Conservation (phyloP, 2,329 filamentous ascomycete genomes). For the Fusarium caatingaense region DNA sequence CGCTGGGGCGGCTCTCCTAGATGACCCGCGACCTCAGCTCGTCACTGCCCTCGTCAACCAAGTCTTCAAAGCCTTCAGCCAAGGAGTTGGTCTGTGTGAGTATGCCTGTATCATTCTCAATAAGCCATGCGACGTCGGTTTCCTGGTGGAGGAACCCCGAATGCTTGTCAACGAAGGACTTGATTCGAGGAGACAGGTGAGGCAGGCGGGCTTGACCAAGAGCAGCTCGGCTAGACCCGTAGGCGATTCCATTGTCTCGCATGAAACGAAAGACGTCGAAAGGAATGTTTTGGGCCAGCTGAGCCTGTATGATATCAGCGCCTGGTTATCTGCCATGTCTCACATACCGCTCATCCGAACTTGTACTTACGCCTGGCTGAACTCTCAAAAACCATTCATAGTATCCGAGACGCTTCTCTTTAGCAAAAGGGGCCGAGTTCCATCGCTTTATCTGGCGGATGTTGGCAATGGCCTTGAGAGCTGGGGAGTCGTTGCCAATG, state of each 20-base stretch:
- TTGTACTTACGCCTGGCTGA: conserved; percentile 65
- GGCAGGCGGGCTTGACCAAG: conserved; percentile 58
- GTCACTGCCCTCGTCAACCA: conserved; percentile 21
- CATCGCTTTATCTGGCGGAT: conserved; percentile 82
- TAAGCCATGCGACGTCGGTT: conserved; percentile 61
- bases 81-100: not conserved
- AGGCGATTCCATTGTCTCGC: conserved; percentile 84
- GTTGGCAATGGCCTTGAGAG: conserved; percentile 11
- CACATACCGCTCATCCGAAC: not conserved
- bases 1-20: conserved; percentile 40
- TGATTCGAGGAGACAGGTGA: conserved; percentile 59
- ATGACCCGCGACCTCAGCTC: conserved; percentile 30
- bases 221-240: conserved; percentile 70
- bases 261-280: conserved; percentile 91
- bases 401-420: conserved; percentile 74
- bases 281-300: conserved; percentile 71
- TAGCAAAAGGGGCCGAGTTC: conserved; percentile 86
- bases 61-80: conserved; percentile 11
- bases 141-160: conserved; percentile 59
- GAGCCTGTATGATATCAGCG: conserved; percentile 54
- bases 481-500: conserved; percentile 1
- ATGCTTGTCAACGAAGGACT: conserved; percentile 59
- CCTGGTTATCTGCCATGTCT: not conserved
- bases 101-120: conserved; percentile 40
- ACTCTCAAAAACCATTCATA: conserved; percentile 72